Conservation (phyloP, 441 rosid genomes). For the Iberis amara region DNA sequence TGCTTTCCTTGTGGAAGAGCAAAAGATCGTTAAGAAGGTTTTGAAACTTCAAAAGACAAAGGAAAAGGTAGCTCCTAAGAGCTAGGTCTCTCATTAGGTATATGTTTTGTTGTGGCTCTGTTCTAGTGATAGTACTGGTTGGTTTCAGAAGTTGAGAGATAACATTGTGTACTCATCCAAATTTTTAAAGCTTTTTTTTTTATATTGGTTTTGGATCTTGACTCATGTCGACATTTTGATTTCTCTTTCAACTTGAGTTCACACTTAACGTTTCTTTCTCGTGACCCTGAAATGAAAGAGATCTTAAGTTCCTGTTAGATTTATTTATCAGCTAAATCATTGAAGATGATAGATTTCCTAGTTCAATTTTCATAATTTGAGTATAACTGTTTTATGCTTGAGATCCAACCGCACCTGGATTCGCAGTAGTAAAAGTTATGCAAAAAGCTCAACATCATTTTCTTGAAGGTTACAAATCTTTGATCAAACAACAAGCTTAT, state of each 20-base stretch:
- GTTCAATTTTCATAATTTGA: no score
- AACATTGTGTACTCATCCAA: constrained; percentile 30
- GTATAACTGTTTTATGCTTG: no score
- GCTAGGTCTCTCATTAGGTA: constrained; percentile 33
- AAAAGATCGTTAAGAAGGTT: constrained; percentile 83
- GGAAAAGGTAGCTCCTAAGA: constrained; percentile 56
- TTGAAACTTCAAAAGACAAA: constrained; percentile 79
- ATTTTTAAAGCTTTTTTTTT: constrained; percentile 20
- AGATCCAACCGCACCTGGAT: no score
- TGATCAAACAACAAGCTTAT: no score
- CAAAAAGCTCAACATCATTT: no score
- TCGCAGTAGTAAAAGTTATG: no score
- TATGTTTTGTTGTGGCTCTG: constrained; percentile 22
- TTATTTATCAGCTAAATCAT: no score
- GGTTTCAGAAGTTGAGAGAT: constrained; percentile 18
- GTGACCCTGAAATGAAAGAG: no score
- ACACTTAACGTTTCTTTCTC: no score
- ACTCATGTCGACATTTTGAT: constrained; percentile 38
- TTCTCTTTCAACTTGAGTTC: constrained; percentile 3
- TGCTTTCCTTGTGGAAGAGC: constrained; percentile 83
- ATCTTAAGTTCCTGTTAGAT: no score
- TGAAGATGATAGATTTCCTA: no score
- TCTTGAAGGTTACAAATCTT: no score
- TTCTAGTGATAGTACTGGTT: constrained; percentile 34
- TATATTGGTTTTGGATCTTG: constrained; percentile 11